Percentiles rank a stretch among this genome's conserved stretches.
Conservation (phyloP, 2,329 filamentous ascomycete genomes). For the Aureobasidium musti region DNA sequence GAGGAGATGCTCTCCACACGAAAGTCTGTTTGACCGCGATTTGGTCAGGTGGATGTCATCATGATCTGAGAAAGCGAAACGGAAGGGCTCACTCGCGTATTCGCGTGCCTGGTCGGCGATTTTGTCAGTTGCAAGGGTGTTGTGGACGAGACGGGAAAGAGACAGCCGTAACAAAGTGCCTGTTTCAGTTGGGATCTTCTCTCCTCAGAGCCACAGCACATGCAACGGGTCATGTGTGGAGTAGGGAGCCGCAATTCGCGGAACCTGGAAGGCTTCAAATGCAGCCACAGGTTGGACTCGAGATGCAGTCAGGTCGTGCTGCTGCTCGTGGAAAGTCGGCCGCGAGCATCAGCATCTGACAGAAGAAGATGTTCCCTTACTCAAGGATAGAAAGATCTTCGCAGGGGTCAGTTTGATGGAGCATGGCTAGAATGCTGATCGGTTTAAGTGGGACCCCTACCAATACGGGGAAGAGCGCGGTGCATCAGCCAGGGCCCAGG, state of each 20-base stretch:
- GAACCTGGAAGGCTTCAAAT: background rate
- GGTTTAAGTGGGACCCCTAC: constrained; percentile 11
- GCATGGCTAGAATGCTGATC: constrained; percentile 15
- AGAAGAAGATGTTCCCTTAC: background rate
- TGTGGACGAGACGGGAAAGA: background rate
- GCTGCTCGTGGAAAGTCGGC: background rate
- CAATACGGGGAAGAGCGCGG: constrained; percentile 1
- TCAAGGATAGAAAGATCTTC: background rate
- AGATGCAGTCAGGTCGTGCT: background rate
- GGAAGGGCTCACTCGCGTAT: background rate
- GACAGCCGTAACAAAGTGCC: constrained; percentile 4
- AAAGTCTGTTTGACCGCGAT: constrained; percentile 15
- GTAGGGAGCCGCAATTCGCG: constrained; percentile 6
- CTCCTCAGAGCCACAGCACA: background rate
- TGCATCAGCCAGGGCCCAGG: constrained; percentile 20
- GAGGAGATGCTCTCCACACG: constrained; percentile 3
- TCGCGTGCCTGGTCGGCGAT: constrained; percentile 19
- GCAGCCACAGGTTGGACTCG: background rate
- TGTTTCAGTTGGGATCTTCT: constrained; percentile 12
- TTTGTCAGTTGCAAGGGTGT: background rate
- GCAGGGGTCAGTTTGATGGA: background rate
- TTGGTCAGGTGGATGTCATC: constrained; percentile 21
- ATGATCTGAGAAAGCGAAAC: background rate
- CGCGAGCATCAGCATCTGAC: background rate
- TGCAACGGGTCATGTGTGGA: constrained; percentile 19